Conservation (phyloP, 129 eudicot genomes). For the Centrapalus pauciflorus region DNA sequence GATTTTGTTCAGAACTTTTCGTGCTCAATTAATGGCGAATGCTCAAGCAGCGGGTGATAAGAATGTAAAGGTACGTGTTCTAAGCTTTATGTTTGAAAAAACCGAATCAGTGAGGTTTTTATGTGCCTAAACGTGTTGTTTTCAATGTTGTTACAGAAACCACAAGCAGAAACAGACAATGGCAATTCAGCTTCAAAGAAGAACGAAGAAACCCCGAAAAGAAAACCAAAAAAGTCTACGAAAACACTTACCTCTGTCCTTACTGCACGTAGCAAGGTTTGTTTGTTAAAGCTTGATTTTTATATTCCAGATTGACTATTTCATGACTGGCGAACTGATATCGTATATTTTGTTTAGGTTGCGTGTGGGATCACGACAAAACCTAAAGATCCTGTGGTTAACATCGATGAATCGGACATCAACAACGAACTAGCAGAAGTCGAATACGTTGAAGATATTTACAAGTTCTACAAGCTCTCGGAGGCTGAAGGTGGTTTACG, state of each 20-base stretch:
- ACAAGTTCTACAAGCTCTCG: constrained; percentile 65
- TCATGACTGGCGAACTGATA: not conserved
- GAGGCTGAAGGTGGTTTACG: constrained; percentile 59
- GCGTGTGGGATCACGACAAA: constrained; percentile 62
- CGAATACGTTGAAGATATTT: constrained; percentile 87
- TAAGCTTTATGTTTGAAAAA: not conserved
- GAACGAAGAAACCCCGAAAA: constrained; percentile 25
- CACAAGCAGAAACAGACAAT: constrained; percentile 26
- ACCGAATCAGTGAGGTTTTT: not conserved
- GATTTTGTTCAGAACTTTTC: constrained; percentile 21
- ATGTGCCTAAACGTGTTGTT: not conserved
- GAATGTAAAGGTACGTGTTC: constrained; percentile 35
- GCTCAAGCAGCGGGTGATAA: constrained; percentile 39
- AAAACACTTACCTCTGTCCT: constrained; percentile 61
- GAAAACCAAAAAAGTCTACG: constrained; percentile 35
- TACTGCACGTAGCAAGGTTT: constrained; percentile 83
- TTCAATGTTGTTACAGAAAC: constrained; percentile 33
- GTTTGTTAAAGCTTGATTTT: not conserved
- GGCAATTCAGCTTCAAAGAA: constrained; percentile 29
- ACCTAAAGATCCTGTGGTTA: constrained; percentile 43
- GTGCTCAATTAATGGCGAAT: constrained; percentile 18
- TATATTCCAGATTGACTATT: not conserved
- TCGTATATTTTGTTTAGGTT: constrained; percentile 30
- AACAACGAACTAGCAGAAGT: constrained; percentile 73
- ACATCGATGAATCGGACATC: constrained; percentile 69